Base-by-base conservation (phyloP, 768 basidiomycete genomes). In the Rubroboletus pulcherrimus region DNA sequence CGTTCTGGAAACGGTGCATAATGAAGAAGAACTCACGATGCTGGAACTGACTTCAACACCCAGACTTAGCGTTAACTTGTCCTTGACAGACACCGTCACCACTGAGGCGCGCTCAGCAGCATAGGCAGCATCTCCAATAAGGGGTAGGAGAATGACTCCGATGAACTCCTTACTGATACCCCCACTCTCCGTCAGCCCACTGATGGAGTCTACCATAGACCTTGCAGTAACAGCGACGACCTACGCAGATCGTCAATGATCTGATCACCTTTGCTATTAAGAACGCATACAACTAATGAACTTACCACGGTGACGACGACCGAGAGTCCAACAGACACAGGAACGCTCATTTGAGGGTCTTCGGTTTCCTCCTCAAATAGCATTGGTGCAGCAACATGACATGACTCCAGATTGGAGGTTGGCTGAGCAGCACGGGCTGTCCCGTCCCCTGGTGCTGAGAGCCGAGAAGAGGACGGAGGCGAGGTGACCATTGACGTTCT, bases 1-100 rank as follows among this genome's bases (percentile, higher is more conserved):
- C 11, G 1, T 17, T 38, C 30, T 24, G 3, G n/a, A 19, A 44
- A 35, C 9, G 7, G 11, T 4, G 21, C 9, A 46, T 12, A 41
- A 9, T 37, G 31, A 17, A 37, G 37, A 6, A 37, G 31, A 34
- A 77, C 86, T 66, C 65, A 89, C 87, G 33, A 91, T 86, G 60
- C 86, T 87, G 4, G 87, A 88, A 45, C 93, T 89, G 19, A 93
- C 89, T 21, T 93, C 91, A 19, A 96, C 90, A 30, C 89, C 86
- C 54, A 97, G 76, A 65, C 89, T 91, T 9, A 97, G 79, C 42
- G 90, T 90, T n/a, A 96, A 74, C 69, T 94, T 93, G 70, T 87
- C 83, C 72, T 95, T 95, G 55, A 91, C 87, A 0, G 93, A 91
- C 8, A 93, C 93, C 91, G 14, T 24, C 24, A 24, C 24, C 4